These are phyloP conservation scores for Delitschia confertaspora DNA, from an alignment of 495 filamentous ascomycete species.

Conservation along the genomic window DNA sequence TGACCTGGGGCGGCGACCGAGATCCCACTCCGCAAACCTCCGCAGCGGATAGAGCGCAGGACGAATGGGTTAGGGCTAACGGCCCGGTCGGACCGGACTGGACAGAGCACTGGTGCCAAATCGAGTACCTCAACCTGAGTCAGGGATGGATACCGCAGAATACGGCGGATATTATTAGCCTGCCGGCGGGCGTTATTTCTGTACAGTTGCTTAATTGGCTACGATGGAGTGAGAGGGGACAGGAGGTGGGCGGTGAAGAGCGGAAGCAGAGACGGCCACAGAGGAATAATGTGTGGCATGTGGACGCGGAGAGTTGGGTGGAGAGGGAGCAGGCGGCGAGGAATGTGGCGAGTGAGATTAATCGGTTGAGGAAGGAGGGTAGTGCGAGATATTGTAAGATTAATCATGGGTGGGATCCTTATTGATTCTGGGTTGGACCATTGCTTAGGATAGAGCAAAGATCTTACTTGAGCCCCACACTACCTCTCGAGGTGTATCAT, in stretches of 20 bases:
- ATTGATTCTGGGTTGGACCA: too few relatives aligned
- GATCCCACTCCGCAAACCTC: conserved; percentile 9
- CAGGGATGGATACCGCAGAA: conserved; percentile 41
- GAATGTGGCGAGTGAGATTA: conserved; percentile 9
- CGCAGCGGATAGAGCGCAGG: conserved; percentile 7
- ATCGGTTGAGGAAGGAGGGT: conserved; percentile 3
- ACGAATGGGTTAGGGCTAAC: conserved; percentile 2
- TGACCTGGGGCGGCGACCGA: conserved; percentile 38
- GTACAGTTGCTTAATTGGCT: conserved; percentile 17
- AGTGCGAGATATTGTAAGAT: conserved; percentile 9
- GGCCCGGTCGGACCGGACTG: conserved; percentile 39
- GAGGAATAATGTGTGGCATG: background rate
- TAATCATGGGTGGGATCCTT: conserved; percentile 23
- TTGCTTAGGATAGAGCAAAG: too few relatives aligned
- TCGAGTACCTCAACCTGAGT: conserved; percentile 43
- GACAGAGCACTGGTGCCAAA: conserved; percentile 44
- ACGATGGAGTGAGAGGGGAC: background rate
- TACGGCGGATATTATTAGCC: conserved; percentile 1
- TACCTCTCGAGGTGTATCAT: too few relatives aligned
- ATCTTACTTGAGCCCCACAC: too few relatives aligned
- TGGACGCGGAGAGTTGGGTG: conserved; percentile 15
- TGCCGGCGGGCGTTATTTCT: conserved; percentile 16
- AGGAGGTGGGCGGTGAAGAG: background rate
- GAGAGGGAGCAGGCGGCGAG: conserved; percentile 22
- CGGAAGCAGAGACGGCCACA: background rate